Evolutionary conservation across 1,284 basidiomycete species (phyloP), one percentile per base, ranked within the genome.

Genomic region (Prillingera fragicola): DNA sequence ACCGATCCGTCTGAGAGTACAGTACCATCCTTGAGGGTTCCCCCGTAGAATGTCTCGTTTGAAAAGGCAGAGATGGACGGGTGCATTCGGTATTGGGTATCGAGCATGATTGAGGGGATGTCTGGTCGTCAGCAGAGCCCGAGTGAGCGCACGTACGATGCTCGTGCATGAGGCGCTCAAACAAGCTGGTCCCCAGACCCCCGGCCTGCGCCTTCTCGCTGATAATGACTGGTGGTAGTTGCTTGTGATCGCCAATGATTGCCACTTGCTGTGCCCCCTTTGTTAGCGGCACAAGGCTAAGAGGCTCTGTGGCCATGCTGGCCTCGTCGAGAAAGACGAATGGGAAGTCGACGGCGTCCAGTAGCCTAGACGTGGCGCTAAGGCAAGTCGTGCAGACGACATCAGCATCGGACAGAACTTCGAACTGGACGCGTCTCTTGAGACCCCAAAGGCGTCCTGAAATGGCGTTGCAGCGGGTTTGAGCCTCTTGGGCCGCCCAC

Each of bases 181-280:
- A 96, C 22, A 96, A 74, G 69, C 86, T 89, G 15, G 80, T 78
- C 2, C 81, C 82, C 14, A 92, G 74, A 1, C 87, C 88, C 17
- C 80, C 78, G 15, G 75, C 70, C 59, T 80, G 77, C 1, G 85
- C 87, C 59, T 84, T 80, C 28, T 75, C 75, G 55, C 81, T 85
- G 8, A 80, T 77, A 49, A 94, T 87, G 42, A 95, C 81, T 0
- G 92, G 89, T 17, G 91, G 88, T n/a, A 95, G 76, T 66, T 96
- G 92, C 66, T 92, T 92, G 71, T 96, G 92, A 72, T 96, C 92
- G 23, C 91, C 92, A 52, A 96, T 92, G 41, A 96, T 79, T 4
- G 86, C 81, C 24, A 89, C 76, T 57, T 96, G 91, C 37, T 77
- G 77, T 18, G 84, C 85, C 2, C 88, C 88, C 78, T 86, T 88